Conservation (phyloP, 169 alveolate species). For the Plasmodium coatneyi region DNA sequence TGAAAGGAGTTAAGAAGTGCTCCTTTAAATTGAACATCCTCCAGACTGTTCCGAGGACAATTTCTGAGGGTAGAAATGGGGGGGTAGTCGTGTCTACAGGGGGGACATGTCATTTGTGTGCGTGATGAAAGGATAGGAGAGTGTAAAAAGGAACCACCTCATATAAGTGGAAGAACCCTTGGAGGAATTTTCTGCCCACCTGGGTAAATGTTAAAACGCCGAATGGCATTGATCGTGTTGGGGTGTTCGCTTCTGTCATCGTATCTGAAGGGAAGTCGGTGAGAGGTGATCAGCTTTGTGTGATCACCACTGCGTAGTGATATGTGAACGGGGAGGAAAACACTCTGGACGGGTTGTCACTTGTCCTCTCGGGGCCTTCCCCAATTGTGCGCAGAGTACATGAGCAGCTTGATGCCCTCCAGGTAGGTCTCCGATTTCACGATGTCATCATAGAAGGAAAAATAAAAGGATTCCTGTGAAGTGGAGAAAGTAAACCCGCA, state of each 20-base stretch:
- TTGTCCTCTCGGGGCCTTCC: background rate
- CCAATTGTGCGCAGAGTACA: slow-evolving; percentile 1
- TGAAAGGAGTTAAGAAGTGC: slow-evolving; percentile 28
- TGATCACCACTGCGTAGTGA: background rate
- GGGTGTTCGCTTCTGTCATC: slow-evolving; percentile 71
- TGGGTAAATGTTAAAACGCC: slow-evolving; percentile 61
- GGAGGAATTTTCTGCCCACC: slow-evolving; percentile 1
- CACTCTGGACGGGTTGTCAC: background rate
- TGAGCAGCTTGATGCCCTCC: slow-evolving; percentile 35
- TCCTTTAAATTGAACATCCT: slow-evolving; percentile 12
- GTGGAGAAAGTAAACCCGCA: background rate
- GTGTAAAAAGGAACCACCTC: background rate
- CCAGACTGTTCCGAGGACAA: slow-evolving; percentile 50
- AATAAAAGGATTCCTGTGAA: slow-evolving; percentile 59
- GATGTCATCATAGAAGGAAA: slow-evolving; percentile 55
- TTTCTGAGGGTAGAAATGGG: slow-evolving; percentile 16
- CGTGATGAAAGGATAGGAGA: background rate
- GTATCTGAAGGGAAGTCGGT: background rate
- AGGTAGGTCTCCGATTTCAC: slow-evolving; percentile 27
- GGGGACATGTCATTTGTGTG: background rate
- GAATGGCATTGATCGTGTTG: slow-evolving; percentile 46
- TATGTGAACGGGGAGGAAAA: no score
- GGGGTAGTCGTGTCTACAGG: background rate
- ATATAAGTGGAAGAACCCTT: background rate
- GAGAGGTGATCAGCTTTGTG: no score